phyloP scores from a whole-genome alignment of 2,329 filamentous ascomycete species.

The Microthyrium microscopicum region DNA sequence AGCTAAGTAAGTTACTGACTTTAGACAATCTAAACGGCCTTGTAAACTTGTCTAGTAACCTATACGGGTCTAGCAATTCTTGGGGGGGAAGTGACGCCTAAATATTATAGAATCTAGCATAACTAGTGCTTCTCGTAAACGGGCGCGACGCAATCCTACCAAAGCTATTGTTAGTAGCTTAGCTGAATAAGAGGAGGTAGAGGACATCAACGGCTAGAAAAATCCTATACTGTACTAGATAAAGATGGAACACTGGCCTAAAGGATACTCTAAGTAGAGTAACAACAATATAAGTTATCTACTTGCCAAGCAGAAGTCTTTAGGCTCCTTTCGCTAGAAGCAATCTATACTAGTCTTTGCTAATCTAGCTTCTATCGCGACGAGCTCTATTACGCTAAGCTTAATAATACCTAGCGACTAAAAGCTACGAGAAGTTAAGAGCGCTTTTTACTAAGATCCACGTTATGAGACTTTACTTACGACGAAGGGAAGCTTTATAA shows the following conservation, averaged over 20 bases:
- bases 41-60: constrained; percentile 8
- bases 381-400: constrained; percentile 7
- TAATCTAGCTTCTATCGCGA: constrained; percentile 8
- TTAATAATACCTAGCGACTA: constrained; percentile 8
- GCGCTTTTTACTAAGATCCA: constrained; percentile 14
- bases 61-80: constrained; percentile 6
- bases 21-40: constrained; percentile 8
- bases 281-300: constrained; percentile 15
- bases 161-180: constrained; percentile 7
- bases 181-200: constrained; percentile 7
- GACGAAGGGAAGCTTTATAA: constrained; percentile 26
- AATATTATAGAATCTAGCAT: constrained; percentile 7
- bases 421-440: constrained; percentile 13
- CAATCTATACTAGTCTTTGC: constrained; percentile 12
- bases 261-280: constrained; percentile 14
- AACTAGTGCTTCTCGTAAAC: constrained; percentile 8
- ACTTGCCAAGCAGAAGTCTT: constrained; percentile 18
- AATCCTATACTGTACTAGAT: constrained; percentile 8
- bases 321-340: constrained; percentile 11
- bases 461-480: constrained; percentile 22
- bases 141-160: constrained; percentile 7
- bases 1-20: constrained; percentile 7
- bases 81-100: constrained; percentile 7
- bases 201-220: constrained; percentile 7
- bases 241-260: constrained; percentile 11